A percentile compares a stretch with the other conserved stretches of the same genome.
Conservation (phyloP, 805 yeast genomes). For the Candida ponderosae region DNA sequence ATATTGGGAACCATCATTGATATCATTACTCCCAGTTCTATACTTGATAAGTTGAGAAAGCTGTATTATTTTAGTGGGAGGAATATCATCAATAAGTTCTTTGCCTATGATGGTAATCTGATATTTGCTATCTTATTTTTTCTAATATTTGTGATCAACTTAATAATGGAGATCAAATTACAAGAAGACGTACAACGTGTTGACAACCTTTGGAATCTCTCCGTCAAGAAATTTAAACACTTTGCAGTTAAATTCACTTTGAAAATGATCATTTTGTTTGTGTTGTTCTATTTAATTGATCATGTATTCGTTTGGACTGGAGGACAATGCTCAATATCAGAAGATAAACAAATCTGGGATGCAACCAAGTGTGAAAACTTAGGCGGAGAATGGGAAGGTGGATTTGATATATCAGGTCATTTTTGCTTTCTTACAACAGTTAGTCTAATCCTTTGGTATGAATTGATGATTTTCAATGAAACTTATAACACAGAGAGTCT, state of each 20-base stretch:
- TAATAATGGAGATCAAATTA: background rate
- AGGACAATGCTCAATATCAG: conserved; percentile 20
- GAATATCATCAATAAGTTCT: conserved; percentile 22
- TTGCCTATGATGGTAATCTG: conserved; percentile 28
- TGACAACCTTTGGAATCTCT: background rate
- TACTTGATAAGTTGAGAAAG: background rate
- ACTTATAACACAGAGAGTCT: background rate
- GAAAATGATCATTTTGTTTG: conserved; percentile 16
- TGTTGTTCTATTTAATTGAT: conserved; percentile 24
- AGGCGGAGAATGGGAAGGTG: conserved; percentile 37
- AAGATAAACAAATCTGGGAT: conserved; percentile 16
- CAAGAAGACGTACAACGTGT: background rate
- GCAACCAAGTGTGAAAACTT: conserved; percentile 1
- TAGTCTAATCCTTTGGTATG: conserved; percentile 33
- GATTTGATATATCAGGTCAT: conserved; percentile 50
- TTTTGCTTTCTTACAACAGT: conserved; percentile 35
- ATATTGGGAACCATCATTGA: background rate
- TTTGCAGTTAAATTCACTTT: conserved; percentile 19
- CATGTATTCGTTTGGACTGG: conserved; percentile 24
- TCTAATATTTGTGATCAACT: conserved; percentile 10
- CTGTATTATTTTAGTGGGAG: conserved; percentile 14
- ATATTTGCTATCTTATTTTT: conserved; percentile 17
- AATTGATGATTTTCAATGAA: conserved; percentile 15
- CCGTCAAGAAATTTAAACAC: conserved; percentile 8
- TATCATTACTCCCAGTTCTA: background rate